Base-by-base conservation (phyloP, 257 asterid species). In the Nicotiana attenuata region DNA sequence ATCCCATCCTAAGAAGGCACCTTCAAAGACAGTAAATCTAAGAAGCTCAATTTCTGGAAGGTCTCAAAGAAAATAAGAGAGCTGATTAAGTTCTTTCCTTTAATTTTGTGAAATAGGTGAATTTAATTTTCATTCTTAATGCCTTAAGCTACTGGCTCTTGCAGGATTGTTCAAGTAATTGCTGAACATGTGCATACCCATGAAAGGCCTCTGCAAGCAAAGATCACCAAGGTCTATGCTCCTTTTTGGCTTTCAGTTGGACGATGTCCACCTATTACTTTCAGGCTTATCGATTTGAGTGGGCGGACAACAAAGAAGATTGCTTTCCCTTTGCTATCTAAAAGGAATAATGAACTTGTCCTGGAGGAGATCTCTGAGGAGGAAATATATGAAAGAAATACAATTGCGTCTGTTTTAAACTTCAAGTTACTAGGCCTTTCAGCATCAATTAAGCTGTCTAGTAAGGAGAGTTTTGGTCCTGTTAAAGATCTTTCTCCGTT, bases 41-140 rank as follows among this genome's bases (percentile, higher is more conserved):
- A 88, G 99, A 88, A 96, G 99, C 87, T 91, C 99, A 69, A 87
- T 92, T 83, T 92, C 99, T 86, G 97, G 98, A 93, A 96, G 99
- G 99, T 96, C 84, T 75, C 45, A 16, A 15, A 50, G 64, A 50
- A 75, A 75, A 50, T 50, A 75, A 26, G 64, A 50, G 60, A 84
- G 73, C 50, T 86, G 65, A 61, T 68, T 65, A 63, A n/a, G 69
- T 66, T 85, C 68, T 45, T 80, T 59, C 33, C 20, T 80, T 31
- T 9, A 41, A 57, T 83, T 29, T 65, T 80, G 82, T 68, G 41
- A 38, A 77, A 61, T 50, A 65, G 76, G 66, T 76, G 57, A 65
- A 33, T 76, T 47, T 82, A 55, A 52, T 71, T 16, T 45, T 52
- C 20, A 75, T 81, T 47, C 15, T 16, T 52, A 83, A 75, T 33